phyloP scores from a whole-genome alignment of 106 monocot genomes.

The Platanthera zijinensis region DNA sequence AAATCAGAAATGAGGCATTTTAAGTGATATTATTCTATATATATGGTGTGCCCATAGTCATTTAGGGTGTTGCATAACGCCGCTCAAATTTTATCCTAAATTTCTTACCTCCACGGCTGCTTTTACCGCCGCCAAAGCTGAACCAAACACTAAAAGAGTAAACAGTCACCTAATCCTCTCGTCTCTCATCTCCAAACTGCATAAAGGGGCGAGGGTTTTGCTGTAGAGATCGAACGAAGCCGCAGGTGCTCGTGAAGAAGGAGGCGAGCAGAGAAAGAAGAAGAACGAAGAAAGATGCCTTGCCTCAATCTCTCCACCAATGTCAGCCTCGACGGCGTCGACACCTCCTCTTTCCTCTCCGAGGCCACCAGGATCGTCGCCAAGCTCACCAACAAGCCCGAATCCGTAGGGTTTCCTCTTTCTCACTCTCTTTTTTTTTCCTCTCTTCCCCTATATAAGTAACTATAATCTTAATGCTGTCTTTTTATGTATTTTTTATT shows the following conservation, averaged over 20 bases:
- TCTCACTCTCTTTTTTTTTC: background rate
- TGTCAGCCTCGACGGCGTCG: conserved; percentile 46
- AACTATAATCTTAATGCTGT: too few relatives aligned
- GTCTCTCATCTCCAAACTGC: background rate
- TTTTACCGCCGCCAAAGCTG: too few relatives aligned
- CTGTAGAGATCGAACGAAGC: too few relatives aligned
- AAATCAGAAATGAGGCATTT: too few relatives aligned
- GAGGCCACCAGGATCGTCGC: conserved; percentile 47
- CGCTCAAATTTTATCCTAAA: too few relatives aligned
- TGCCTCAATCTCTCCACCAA: conserved; percentile 60
- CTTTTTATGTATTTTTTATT: too few relatives aligned
- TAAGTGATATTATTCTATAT: too few relatives aligned
- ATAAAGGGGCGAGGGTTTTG: too few relatives aligned
- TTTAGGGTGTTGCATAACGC: too few relatives aligned
- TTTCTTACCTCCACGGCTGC: too few relatives aligned
- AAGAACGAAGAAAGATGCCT: conserved; percentile 33
- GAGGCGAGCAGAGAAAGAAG: background rate
- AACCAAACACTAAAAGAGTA: background rate
- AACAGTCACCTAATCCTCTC: background rate
- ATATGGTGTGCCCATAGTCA: too few relatives aligned
- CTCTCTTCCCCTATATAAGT: background rate
- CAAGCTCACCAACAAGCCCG: conserved; percentile 51
- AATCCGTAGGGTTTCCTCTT: conserved; percentile 22
- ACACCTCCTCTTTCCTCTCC: conserved; percentile 54
- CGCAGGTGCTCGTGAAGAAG: too few relatives aligned